Conservation (phyloP, 441 rosid species). For the Raphanus hybrid region DNA sequence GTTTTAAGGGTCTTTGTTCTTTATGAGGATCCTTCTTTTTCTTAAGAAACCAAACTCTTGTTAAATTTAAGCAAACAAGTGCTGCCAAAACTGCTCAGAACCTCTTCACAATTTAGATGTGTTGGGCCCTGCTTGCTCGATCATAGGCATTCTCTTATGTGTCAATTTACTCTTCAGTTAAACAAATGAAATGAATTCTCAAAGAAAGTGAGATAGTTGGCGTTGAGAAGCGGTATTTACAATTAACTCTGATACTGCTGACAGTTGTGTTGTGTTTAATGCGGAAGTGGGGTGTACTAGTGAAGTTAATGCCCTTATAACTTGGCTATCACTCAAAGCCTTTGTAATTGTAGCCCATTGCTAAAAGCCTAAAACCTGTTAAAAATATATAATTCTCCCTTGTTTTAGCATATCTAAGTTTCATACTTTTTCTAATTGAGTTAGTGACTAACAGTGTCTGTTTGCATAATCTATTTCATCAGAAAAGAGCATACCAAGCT, state of each 20-base stretch:
- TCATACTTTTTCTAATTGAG: neutral
- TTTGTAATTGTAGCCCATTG: neutral
- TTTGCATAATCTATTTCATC: neutral
- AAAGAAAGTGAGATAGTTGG: neutral
- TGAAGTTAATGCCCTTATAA: neutral
- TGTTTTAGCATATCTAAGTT: neutral
- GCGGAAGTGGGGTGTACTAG: neutral
- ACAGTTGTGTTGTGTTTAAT: neutral
- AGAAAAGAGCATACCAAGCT: neutral
- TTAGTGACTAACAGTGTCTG: neutral
- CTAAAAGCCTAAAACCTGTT: neutral
- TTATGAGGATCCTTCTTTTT: neutral
- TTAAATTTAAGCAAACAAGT: neutral
- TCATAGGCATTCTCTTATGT: neutral
- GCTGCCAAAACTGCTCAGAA: neutral
- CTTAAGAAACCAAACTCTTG: neutral
- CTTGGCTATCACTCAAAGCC: neutral
- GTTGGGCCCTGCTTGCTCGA: conserved; percentile 1
- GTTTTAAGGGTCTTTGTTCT: neutral
- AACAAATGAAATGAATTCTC: neutral
- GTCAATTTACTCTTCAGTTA: neutral
- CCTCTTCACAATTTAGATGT: neutral
- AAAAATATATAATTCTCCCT: neutral
- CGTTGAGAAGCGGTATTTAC: neutral
- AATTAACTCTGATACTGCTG: neutral